phyloP scores from a whole-genome alignment of 108 stramenopile genomes.

The Fragilaria radians region DNA sequence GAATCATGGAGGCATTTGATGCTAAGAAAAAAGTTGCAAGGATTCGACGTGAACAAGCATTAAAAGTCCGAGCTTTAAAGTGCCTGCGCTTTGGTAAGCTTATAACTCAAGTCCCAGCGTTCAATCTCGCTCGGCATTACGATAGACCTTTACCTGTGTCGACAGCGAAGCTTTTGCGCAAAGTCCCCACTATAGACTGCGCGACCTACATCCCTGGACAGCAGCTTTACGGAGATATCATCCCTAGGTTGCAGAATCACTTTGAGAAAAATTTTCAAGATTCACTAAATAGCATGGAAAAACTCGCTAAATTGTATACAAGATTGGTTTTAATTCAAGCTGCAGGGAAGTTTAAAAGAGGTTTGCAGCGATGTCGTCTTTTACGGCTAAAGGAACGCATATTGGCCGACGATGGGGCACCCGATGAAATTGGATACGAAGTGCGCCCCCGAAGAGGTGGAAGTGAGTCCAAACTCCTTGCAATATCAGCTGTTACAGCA shows the following conservation, averaged over 20 bases:
- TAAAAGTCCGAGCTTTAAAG: conserved; percentile 62
- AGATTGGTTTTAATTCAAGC: background rate
- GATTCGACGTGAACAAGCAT: conserved; percentile 51
- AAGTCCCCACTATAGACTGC: background rate
- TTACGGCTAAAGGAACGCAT: background rate
- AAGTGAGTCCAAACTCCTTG: background rate
- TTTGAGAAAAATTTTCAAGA: background rate
- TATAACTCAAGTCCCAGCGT: conserved; percentile 30
- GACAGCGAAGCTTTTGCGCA: conserved; percentile 22
- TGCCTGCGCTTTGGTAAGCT: conserved; percentile 52
- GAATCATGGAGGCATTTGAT: conserved; percentile 20
- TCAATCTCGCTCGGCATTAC: conserved; percentile 32
- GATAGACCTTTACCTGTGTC: conserved; percentile 37
- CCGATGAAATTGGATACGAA: conserved; percentile 14
- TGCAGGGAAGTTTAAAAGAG: conserved; percentile 5
- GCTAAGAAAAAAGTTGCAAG: conserved; percentile 23
- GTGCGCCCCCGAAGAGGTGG: conserved; percentile 5
- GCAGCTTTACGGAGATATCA: conserved; percentile 9
- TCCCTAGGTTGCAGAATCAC: conserved; percentile 10
- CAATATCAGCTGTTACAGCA: background rate
- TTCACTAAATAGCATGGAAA: background rate
- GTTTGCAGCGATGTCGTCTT: background rate
- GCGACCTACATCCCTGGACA: conserved; percentile 6
- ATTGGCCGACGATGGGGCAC: background rate
- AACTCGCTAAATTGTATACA: background rate